Evolutionary conservation across 768 basidiomycete genomes (phyloP).

Genomic region (Rubroboletus pulcherrimus): DNA sequence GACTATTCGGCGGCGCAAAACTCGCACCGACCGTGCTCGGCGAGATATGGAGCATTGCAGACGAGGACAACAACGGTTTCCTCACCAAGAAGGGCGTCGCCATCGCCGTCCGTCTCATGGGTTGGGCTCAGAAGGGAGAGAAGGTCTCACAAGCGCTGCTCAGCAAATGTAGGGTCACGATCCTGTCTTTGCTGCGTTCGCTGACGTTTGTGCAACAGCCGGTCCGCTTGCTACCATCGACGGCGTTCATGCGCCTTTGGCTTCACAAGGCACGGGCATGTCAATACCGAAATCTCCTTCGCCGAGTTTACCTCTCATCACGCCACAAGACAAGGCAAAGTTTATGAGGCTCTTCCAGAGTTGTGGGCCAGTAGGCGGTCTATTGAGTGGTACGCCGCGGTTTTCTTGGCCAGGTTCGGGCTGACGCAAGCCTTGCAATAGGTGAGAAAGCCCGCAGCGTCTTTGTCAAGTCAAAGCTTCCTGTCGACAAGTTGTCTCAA

Average conservation of each 20-base stretch:
- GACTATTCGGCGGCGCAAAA: constrained; percentile 79
- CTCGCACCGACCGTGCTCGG: constrained; percentile 76
- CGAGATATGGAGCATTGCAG: constrained; percentile 91
- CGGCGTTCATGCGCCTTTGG: constrained; percentile 49
- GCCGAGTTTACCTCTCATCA: constrained; percentile 59
- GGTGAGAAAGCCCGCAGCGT: constrained; percentile 87
- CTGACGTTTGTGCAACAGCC: constrained; percentile 45
- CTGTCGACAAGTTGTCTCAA: constrained; percentile 81
- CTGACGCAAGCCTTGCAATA: constrained; percentile 4
- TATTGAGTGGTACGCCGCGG: constrained; percentile 64
- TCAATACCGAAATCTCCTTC: constrained; percentile 63
- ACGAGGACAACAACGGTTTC: constrained; percentile 92
- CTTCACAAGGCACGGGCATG: constrained; percentile 53
- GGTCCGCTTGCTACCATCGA: constrained; percentile 82
- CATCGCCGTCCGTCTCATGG: constrained; percentile 85
- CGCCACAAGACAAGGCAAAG: constrained; percentile 78
- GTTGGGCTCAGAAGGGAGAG: constrained; percentile 87
- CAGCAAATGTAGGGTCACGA: constrained; percentile 58
- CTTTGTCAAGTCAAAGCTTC: constrained; percentile 87
- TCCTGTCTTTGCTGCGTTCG: neutral
- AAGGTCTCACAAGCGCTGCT: constrained; percentile 58
- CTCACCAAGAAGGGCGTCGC: constrained; percentile 86
- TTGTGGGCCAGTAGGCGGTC: constrained; percentile 67
- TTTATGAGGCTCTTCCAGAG: constrained; percentile 76
- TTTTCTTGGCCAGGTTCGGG: neutral